Evolutionary conservation across 176 grass and related monocot genomes (phyloP).

Genomic region (Cenchrus americanus): DNA sequence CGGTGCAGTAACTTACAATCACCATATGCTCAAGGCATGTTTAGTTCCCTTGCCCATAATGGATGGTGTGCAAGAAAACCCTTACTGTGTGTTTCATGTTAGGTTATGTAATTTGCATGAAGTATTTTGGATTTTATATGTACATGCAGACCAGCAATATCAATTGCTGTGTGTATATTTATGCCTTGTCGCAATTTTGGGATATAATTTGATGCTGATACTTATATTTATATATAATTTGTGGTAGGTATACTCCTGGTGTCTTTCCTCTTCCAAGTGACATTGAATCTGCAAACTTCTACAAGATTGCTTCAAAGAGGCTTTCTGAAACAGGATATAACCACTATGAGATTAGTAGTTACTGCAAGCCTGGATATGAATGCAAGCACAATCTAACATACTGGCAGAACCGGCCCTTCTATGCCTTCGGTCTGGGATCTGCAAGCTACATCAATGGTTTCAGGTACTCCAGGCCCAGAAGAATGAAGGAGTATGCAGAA

Average conservation of each 20-base stretch:
- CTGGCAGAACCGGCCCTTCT: constrained; percentile 80
- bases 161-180: neutral
- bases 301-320: constrained; percentile 76
- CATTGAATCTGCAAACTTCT: constrained; percentile 69
- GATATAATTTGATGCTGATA: neutral
- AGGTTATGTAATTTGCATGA: neutral
- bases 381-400: constrained; percentile 92
- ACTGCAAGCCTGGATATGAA: constrained; percentile 73
- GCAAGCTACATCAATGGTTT: constrained; percentile 78
- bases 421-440: constrained; percentile 82
- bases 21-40: too few species aligned
- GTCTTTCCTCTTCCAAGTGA: constrained; percentile 81
- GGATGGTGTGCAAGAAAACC: neutral
- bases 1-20: neutral
- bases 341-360: constrained; percentile 94
- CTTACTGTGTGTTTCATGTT: neutral
- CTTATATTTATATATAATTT: constrained; percentile 26
- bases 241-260: constrained; percentile 73
- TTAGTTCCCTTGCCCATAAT: neutral
- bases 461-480: constrained; percentile 81
- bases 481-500: constrained; percentile 75
- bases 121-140: neutral
- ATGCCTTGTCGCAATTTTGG: neutral
- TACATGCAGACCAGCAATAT: neutral
- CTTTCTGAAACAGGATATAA: constrained; percentile 76